These are phyloP conservation scores for Zea luxurians DNA, from an alignment of 176 grass and related monocot species.

Conservation along the genomic window DNA sequence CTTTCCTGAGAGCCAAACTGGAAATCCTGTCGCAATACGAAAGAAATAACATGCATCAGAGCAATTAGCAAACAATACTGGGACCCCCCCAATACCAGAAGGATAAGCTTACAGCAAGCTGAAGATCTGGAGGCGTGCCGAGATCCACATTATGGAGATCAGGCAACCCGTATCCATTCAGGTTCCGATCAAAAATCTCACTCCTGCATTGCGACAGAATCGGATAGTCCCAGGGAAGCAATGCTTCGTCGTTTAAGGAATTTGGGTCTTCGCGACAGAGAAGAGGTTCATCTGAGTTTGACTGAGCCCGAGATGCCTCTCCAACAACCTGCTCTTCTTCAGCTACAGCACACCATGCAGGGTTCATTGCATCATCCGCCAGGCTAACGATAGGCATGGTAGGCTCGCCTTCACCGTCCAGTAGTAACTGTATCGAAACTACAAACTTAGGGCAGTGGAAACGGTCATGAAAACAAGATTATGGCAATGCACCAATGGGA, in stretches of 20 bases:
- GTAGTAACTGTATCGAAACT: background rate
- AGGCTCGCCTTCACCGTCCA: constrained; percentile 21
- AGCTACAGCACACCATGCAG: constrained; percentile 44
- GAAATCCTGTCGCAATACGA: constrained; percentile 51
- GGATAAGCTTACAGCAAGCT: constrained; percentile 58
- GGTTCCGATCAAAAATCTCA: constrained; percentile 26
- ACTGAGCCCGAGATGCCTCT: constrained; percentile 25
- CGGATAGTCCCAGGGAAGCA: constrained; percentile 38
- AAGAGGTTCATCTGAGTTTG: constrained; percentile 51
- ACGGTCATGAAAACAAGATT: background rate
- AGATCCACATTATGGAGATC: constrained; percentile 55
- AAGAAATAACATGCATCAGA: constrained; percentile 14
- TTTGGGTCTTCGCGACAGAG: constrained; percentile 57
- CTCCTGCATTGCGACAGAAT: constrained; percentile 40
- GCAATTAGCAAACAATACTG: constrained; percentile 15
- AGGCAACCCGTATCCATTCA: constrained; percentile 34
- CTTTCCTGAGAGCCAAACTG: constrained; percentile 82
- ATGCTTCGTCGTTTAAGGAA: constrained; percentile 46
- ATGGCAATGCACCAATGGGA: background rate
- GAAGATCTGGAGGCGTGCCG: constrained; percentile 65
- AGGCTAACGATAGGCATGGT: constrained; percentile 38
- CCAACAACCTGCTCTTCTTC: constrained; percentile 41
- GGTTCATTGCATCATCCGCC: constrained; percentile 42
- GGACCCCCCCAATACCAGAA: background rate
- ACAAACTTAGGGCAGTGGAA: background rate